phyloP scores from a whole-genome alignment of 2,329 filamentous ascomycete species.

The Colletotrichum gigasporum region DNA sequence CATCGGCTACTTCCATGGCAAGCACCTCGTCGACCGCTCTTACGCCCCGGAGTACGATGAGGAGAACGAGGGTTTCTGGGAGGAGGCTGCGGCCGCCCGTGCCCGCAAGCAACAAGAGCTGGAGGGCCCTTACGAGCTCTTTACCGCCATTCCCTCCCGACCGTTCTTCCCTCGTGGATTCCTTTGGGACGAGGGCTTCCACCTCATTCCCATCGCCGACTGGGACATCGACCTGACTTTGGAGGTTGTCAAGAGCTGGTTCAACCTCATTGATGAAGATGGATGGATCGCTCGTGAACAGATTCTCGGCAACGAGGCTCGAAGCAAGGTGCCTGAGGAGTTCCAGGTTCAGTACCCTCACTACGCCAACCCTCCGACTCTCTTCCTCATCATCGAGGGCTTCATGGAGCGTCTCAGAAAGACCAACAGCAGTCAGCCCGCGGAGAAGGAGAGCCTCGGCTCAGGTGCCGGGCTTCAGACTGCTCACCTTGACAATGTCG shows the following conservation, averaged over 20 bases:
- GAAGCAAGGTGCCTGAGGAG: conserved; percentile 91
- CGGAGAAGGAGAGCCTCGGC: conserved; percentile 53
- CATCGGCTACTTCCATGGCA: conserved; percentile 93
- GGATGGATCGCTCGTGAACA: conserved; percentile 98
- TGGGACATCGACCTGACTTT: conserved; percentile 91
- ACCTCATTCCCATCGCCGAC: conserved; percentile 88
- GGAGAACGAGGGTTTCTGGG: conserved; percentile 95
- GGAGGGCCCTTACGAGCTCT: conserved; percentile 88
- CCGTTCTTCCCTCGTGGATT: conserved; percentile 98
- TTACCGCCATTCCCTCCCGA: conserved; percentile 89
- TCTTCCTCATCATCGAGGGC: conserved; percentile 87
- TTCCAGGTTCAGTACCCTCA: conserved; percentile 97
- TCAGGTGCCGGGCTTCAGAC: conserved; percentile 62
- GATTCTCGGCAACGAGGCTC: conserved; percentile 89
- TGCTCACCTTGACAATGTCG: conserved; percentile 73
- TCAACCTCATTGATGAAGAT: conserved; percentile 93
- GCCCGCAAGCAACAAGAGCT: conserved; percentile 72
- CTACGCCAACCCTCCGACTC: conserved; percentile 95
- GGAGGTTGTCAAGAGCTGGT: conserved; percentile 95
- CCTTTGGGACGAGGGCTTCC: conserved; percentile 98
- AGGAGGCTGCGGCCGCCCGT: conserved; percentile 85
- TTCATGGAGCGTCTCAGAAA: conserved; percentile 82
- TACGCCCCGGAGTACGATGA: conserved; percentile 95
- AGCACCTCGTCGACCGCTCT: conserved; percentile 88
- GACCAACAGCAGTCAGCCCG: conserved; percentile 56